Conservation (phyloP, 768 basidiomycete genomes). For the Amanita polypyramis region DNA sequence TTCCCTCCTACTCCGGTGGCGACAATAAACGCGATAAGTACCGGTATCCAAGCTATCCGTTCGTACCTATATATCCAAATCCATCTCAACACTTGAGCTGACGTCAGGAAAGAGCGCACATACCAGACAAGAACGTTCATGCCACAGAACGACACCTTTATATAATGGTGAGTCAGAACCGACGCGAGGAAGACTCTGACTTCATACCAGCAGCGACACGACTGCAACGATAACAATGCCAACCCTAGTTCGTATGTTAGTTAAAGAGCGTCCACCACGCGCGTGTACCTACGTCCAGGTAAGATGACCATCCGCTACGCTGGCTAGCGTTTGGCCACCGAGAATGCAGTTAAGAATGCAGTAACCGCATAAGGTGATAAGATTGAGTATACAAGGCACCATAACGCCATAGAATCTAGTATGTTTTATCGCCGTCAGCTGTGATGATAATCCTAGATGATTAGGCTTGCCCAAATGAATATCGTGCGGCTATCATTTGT, state of each 20-base stretch:
- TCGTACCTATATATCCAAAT: constrained; percentile 40
- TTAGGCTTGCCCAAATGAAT: constrained; percentile 24
- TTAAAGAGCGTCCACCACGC: neutral
- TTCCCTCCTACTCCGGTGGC: constrained; percentile 67
- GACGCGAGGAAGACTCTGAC: constrained; percentile 17
- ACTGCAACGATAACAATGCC: constrained; percentile 74
- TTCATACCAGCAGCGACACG: constrained; percentile 53
- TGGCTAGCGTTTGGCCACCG: constrained; percentile 46
- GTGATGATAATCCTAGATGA: neutral
- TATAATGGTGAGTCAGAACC: constrained; percentile 9
- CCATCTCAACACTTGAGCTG: neutral
- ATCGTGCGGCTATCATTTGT: constrained; percentile 67
- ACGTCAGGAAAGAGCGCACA: neutral
- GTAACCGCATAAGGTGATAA: constrained; percentile 57
- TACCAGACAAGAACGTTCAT: constrained; percentile 37
- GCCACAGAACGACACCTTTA: constrained; percentile 48
- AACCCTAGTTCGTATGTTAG: constrained; percentile 32
- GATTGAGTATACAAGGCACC: constrained; percentile 49
- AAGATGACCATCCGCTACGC: constrained; percentile 27
- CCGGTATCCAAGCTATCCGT: constrained; percentile 65
- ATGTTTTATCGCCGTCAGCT: constrained; percentile 9
- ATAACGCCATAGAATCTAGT: constrained; percentile 56
- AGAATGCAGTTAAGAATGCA: constrained; percentile 64
- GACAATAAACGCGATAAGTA: constrained; percentile 63
- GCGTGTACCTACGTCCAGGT: constrained; percentile 30